Evolutionary conservation across 2,329 filamentous ascomycete genomes (phyloP).

Genomic region (Sclerotinia trifoliorum): DNA sequence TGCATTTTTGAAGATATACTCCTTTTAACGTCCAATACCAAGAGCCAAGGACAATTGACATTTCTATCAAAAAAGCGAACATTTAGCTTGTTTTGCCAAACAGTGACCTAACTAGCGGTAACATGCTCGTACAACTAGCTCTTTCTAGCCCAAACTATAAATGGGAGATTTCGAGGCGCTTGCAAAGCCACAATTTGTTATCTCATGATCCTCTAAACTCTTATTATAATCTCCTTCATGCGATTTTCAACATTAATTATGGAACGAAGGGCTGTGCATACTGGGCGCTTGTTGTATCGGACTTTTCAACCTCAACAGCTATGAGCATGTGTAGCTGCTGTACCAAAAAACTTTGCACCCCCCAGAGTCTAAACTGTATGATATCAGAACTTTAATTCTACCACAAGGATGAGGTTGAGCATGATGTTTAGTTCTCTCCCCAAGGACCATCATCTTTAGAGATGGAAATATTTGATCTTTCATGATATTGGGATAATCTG

Average conservation of each 20-base stretch:
- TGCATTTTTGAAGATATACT: conserved; percentile 3
- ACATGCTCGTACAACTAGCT: background rate
- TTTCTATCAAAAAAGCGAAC: background rate
- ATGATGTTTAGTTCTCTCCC: background rate
- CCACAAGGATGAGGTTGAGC: background rate
- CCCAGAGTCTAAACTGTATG: too few species aligned
- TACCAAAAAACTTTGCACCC: background rate
- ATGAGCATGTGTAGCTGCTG: background rate
- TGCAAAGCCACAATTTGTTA: background rate
- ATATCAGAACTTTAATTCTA: background rate
- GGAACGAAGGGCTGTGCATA: background rate
- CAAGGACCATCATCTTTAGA: too few species aligned
- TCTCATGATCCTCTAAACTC: conserved; percentile 1
- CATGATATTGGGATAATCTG: too few species aligned
- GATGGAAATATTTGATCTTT: too few species aligned
- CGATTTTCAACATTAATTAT: background rate
- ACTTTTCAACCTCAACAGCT: background rate
- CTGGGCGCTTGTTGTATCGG: background rate
- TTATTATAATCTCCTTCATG: background rate
- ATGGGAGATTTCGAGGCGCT: background rate
- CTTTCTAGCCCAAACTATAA: background rate
- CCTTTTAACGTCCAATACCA: background rate
- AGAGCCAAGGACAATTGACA: background rate
- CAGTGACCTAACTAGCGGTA: background rate
- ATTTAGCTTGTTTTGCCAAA: background rate